phyloP scores from a whole-genome alignment of 2,329 filamentous ascomycete genomes.

The Ophiostoma himal-ulmi region DNA sequence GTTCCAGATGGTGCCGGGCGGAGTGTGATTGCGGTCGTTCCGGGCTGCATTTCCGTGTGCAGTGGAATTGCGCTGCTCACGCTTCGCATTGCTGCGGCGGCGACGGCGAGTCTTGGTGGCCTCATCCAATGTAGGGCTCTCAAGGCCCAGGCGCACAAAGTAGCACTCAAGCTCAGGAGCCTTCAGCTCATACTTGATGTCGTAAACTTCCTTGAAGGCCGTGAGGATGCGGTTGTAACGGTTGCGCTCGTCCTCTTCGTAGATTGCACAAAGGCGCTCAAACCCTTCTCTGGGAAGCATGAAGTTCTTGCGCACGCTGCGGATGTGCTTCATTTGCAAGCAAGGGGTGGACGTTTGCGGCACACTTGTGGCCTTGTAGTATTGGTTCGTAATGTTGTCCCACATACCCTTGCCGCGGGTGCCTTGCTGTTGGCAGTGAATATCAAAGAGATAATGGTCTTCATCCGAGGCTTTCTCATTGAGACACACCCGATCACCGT shows the following conservation, averaged over 20 bases:
- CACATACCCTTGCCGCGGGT: slow-evolving; percentile 55
- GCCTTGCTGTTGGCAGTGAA: slow-evolving; percentile 41
- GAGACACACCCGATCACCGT: slow-evolving; percentile 28
- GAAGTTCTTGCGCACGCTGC: slow-evolving; percentile 45
- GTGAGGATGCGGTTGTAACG: slow-evolving; percentile 41
- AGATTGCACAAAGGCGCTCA: slow-evolving; percentile 37
- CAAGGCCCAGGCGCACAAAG: slow-evolving; percentile 44
- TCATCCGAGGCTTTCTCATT: slow-evolving; percentile 43
- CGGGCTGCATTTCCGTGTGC: not conserved
- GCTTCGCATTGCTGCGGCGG: slow-evolving; percentile 34
- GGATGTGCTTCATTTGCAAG: slow-evolving; percentile 52
- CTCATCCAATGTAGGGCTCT: slow-evolving; percentile 41
- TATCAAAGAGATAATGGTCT: slow-evolving; percentile 45
- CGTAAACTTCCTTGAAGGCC: slow-evolving; percentile 45
- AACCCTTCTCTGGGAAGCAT: slow-evolving; percentile 38
- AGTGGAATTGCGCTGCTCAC: not conserved
- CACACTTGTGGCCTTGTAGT: slow-evolving; percentile 30
- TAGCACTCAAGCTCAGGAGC: slow-evolving; percentile 46
- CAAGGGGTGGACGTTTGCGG: slow-evolving; percentile 37
- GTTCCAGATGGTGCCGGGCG: slow-evolving; percentile 8
- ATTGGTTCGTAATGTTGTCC: slow-evolving; percentile 47
- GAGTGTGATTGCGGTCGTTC: not conserved
- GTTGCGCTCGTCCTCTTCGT: slow-evolving; percentile 38
- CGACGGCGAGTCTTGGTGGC: slow-evolving; percentile 39
- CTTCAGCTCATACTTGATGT: slow-evolving; percentile 47